Base-by-base conservation (phyloP, 345 rosid genomes). In the Syzygium aqueum region DNA sequence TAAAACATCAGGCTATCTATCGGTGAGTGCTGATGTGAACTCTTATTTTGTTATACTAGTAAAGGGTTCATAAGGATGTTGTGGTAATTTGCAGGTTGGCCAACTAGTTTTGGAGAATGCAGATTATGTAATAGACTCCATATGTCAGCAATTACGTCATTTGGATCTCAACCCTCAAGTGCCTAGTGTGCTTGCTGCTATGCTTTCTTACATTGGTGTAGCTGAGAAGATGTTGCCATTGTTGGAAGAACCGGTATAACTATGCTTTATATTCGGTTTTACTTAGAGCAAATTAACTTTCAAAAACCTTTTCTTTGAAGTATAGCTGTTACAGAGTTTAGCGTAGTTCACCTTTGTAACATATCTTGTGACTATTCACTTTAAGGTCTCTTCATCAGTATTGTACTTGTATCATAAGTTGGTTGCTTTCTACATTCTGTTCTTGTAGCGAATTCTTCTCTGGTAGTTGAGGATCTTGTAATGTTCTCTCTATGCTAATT, bases 151-250 rank as follows among this genome's bases (percentile, higher is more conserved):
- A 86, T 89, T 97, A 59, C 97, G 96, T 43, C 99, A 96, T 90
- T 89, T 97, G 87, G 97, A 97, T 94, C 95, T 96, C 86, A 94
- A 97, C 87, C 96, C 98, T 84, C 97, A 92, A 85, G 96, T 93
- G 84, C 99, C 99, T 77, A 93, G 91, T 93, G 99, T 97, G 87
- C 97, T 97, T 88, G 98, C 99, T 88, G 94, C 98, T 73, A 90
- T 97, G 96, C 99, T 97, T 91, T 97, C 99, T 82, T 97, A 94
- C 90, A 89, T 97, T 52, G 99, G 99, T 85, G 95, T 94, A 85
- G 98, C 98, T 54, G 88, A 91, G 86, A 94, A 95, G 87, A 93
- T 96, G 61, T 85, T 97, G 91, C 98, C 98, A 86, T 88, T 96
- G 88, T 87, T 97, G 90, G 99, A 95, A 90, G 99, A 97, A 92